phyloP scores from a whole-genome alignment of 2,329 filamentous ascomycete genomes.

The Scopulariopsis brevicaulis region DNA sequence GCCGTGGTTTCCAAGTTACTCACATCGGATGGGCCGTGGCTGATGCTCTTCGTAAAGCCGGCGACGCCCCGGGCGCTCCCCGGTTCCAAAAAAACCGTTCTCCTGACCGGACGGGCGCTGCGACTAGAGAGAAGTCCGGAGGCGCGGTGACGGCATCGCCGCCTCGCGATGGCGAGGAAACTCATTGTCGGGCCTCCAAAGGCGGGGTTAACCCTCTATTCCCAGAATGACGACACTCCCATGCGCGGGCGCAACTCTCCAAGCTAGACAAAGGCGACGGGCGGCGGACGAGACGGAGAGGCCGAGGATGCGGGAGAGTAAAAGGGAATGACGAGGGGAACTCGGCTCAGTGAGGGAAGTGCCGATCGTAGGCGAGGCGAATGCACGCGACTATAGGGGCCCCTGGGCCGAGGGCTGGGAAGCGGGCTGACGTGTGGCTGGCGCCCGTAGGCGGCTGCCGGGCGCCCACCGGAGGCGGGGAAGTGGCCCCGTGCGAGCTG shows the following conservation, averaged over 20 bases:
- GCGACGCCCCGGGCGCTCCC: background rate
- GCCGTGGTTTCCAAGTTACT: background rate
- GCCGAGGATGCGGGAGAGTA: too few relatives aligned
- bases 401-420: too few relatives aligned
- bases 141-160: conserved; percentile 1
- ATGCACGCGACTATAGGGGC: too few relatives aligned
- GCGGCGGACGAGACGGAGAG: too few relatives aligned
- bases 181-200: background rate
- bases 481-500: background rate
- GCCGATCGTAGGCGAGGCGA: too few relatives aligned
- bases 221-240: background rate
- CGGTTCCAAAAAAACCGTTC: background rate
- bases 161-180: conserved; percentile 1
- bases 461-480: too few relatives aligned
- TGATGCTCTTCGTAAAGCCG: background rate
- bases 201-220: background rate
- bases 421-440: too few relatives aligned
- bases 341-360: too few relatives aligned
- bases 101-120: background rate
- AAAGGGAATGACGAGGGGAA: too few relatives aligned
- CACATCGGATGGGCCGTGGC: background rate
- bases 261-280: too few relatives aligned
- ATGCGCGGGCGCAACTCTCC: background rate
- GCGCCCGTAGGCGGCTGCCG: too few relatives aligned
- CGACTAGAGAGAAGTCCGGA: background rate